Evolutionary conservation across 495 filamentous ascomycete species (phyloP).

Genomic region (Rhizodiscina lignyota): DNA sequence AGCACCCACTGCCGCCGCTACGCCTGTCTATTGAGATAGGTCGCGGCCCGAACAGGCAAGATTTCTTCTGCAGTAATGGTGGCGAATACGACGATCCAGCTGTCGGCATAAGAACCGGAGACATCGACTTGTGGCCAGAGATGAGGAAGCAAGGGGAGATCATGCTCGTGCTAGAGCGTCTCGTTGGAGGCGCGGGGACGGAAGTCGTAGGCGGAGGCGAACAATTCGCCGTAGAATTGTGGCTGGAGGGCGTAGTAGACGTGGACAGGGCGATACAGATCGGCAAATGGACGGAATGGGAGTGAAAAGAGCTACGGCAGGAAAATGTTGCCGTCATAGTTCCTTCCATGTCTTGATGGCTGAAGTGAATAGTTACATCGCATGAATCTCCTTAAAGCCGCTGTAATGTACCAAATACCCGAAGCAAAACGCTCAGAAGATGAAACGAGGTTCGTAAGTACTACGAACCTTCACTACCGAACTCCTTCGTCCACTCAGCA

Average conservation of each 20-base stretch:
- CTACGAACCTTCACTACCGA: slow-evolving; percentile 74
- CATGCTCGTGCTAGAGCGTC: slow-evolving; percentile 65
- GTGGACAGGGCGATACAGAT: neutral
- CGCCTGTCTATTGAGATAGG: slow-evolving; percentile 51
- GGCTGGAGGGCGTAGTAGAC: neutral
- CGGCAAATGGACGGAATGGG: neutral
- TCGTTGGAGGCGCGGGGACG: slow-evolving; percentile 1
- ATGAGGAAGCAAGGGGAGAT: slow-evolving; percentile 33
- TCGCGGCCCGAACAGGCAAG: slow-evolving; percentile 44
- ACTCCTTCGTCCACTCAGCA: slow-evolving; percentile 89
- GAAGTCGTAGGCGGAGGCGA: neutral
- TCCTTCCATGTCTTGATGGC: too few species aligned
- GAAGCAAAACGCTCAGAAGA: too few species aligned
- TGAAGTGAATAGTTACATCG: too few species aligned
- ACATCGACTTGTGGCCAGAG: slow-evolving; percentile 51
- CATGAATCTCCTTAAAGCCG: too few species aligned
- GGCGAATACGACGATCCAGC: slow-evolving; percentile 54
- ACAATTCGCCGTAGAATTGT: neutral
- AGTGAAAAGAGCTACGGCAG: too few species aligned
- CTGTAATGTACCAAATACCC: too few species aligned
- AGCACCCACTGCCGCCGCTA: slow-evolving; percentile 34
- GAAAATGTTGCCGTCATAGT: too few species aligned
- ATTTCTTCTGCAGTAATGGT: slow-evolving; percentile 34
- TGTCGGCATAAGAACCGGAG: slow-evolving; percentile 49
- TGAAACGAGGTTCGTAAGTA: too few species aligned